These are phyloP conservation scores for Brettanomyces sp. DNA, from an alignment of 805 yeast genomes.

Conservation along the genomic window DNA sequence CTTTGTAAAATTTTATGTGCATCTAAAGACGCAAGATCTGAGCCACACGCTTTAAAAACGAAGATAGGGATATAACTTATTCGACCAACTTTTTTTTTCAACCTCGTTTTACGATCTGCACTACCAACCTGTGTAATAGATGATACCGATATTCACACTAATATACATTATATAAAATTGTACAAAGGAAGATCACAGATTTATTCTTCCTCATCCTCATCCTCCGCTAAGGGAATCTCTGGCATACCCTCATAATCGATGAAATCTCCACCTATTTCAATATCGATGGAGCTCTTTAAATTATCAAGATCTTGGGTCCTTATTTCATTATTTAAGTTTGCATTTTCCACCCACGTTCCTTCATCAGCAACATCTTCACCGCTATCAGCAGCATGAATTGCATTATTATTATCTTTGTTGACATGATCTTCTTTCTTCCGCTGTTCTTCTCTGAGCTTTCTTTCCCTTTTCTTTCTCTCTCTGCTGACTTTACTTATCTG, in stretches of 20 bases:
- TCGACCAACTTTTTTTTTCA: too few species aligned
- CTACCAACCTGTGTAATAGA: too few species aligned
- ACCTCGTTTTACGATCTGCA: too few species aligned
- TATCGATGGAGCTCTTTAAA: background rate
- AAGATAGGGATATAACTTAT: too few species aligned
- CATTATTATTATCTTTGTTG: background rate
- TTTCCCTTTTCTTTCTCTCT: slow-evolving; percentile 4
- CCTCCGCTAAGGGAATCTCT: slow-evolving; percentile 14
- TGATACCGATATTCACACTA: too few species aligned
- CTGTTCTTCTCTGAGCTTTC: background rate
- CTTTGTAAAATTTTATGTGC: background rate
- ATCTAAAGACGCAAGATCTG: too few species aligned
- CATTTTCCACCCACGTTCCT: slow-evolving; percentile 1
- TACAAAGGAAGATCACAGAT: background rate
- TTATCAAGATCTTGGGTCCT: slow-evolving; percentile 1
- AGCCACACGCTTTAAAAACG: too few species aligned
- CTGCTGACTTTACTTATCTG: background rate
- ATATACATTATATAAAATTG: background rate
- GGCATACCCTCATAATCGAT: background rate
- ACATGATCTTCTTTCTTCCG: background rate
- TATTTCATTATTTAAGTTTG: background rate
- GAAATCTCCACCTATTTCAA: background rate
- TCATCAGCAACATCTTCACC: slow-evolving; percentile 3
- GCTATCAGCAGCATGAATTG: background rate
- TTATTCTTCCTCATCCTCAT: slow-evolving; percentile 9